These are phyloP conservation scores for Atkinsonella hypoxylon DNA, from an alignment of 2,329 filamentous ascomycete genomes.

Conservation along the genomic window DNA sequence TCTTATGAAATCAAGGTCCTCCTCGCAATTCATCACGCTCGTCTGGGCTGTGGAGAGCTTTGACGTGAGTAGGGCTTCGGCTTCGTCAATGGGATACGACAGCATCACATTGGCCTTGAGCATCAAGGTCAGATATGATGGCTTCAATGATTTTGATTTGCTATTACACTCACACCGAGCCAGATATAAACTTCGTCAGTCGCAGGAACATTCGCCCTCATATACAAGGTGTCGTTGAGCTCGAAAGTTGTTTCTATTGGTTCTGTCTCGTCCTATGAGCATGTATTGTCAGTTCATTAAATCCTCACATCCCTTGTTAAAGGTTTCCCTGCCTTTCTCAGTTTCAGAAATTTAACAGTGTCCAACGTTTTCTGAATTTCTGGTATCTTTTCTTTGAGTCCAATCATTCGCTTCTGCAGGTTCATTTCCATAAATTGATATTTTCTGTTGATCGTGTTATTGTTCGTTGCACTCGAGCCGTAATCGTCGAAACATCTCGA, in stretches of 20 bases:
- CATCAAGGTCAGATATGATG: slow-evolving; percentile 2
- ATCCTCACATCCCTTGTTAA: not conserved
- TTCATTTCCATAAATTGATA: slow-evolving; percentile 99
- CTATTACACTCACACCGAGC: slow-evolving; percentile 58
- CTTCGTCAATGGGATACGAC: slow-evolving; percentile 82
- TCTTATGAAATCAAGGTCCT: slow-evolving; percentile 88
- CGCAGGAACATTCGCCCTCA: slow-evolving; percentile 69
- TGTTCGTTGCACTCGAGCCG: not conserved
- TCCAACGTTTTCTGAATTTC: slow-evolving; percentile 95
- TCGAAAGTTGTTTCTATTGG: slow-evolving; percentile 89
- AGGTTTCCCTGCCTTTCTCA: slow-evolving; percentile 46
- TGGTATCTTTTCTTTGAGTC: slow-evolving; percentile 87
- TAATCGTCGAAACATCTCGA: not conserved
- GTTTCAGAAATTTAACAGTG: slow-evolving; percentile 74
- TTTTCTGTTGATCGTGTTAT: slow-evolving; percentile 48
- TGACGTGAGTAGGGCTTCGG: slow-evolving; percentile 61
- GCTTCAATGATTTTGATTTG: not conserved
- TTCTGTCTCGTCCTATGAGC: slow-evolving; percentile 38
- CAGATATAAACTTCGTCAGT: slow-evolving; percentile 92
- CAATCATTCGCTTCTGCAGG: slow-evolving; percentile 68
- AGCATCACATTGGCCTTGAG: slow-evolving; percentile 89
- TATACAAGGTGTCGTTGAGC: slow-evolving; percentile 90
- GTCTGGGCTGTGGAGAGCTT: slow-evolving; percentile 71
- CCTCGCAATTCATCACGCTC: slow-evolving; percentile 79
- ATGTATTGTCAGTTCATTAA: slow-evolving; percentile 1